Percentiles rank a stretch among this genome's conserved stretches.
Evolutionary conservation across 768 basidiomycete species (phyloP).

Genomic region (Inosperma sp.): DNA sequence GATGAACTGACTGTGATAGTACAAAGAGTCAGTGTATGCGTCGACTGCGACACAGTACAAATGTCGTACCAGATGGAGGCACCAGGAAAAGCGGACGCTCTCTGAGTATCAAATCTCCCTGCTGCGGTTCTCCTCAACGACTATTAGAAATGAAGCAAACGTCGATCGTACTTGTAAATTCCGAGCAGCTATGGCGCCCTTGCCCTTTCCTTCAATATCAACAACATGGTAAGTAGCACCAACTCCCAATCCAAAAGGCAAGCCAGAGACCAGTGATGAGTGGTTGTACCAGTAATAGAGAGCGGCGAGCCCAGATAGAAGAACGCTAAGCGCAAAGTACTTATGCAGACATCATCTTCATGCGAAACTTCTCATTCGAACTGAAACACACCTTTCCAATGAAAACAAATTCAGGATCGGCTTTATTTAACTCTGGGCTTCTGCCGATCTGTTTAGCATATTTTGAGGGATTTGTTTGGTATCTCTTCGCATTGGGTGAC

Average conservation of each 20-base stretch:
- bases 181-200: slow-evolving; percentile 48
- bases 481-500: background rate
- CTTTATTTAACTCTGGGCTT: no score
- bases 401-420: no score
- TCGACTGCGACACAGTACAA: background rate
- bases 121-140: no score
- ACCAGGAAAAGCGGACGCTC: slow-evolving; percentile 54
- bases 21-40: no score
- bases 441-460: no score
- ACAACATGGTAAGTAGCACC: slow-evolving; percentile 33
- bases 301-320: slow-evolving; percentile 7
- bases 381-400: slow-evolving; percentile 7
- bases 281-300: slow-evolving; percentile 7
- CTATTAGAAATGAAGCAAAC: background rate
- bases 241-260: background rate
- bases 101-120: slow-evolving; percentile 54
- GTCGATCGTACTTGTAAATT: slow-evolving; percentile 41
- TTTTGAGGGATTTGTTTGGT: no score
- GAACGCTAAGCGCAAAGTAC: slow-evolving; percentile 10
- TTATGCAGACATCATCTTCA: background rate
- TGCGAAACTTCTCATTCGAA: background rate
- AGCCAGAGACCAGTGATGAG: background rate
- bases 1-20: slow-evolving; percentile 44
- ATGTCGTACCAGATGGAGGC: slow-evolving; percentile 46
- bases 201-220: slow-evolving; percentile 52